Base-by-base conservation (phyloP, 192 early-diverging fungal genomes). In the Dissophora ornata region DNA sequence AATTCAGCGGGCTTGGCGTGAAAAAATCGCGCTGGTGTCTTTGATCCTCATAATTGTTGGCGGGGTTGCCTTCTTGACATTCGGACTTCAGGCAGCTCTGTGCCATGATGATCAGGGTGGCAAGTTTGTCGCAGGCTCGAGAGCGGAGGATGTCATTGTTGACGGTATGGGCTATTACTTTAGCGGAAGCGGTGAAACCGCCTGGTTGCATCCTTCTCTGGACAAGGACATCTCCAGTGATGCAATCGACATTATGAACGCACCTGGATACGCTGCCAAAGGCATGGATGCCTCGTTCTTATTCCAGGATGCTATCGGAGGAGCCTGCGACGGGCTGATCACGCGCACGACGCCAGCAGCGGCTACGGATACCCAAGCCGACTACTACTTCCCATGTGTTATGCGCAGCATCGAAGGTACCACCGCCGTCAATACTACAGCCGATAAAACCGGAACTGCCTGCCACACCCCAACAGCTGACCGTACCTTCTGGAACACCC, bases 11-110 rank as follows among this genome's bases (percentile, higher is more conserved):
- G 96, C 96, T 29, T 97, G 92, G 91, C 87, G 94, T 74, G 96
- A 97, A 83, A 97, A 97, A 77, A 90, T 97, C 59, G 94, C 91
- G 4, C 73, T 97, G 19, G 91, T 95, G 48, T 89, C 86, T 44
- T 81, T 96, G 60, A 96, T 96, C 53, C 36, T 90, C 5, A 11
- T 92, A 1, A 80, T 95, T 48, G 93, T 94, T 87, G 63, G 56
- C 11, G 71, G 73, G 32, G 87, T 96, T 44, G 95, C 92, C 22
- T 96, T 96, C 67, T 69, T 96, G 55, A 96, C 93, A 12, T 96
- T 97, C 81, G 94, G 92, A 28, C 73, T 77, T 41, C 73, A 77
- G 16, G 44, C 84, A 79, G 71, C 82, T 18, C 55, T 84, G 36
- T 84, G 83, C 63, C 83, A 74, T 11, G 63, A 73, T 22, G 80